Percentiles rank a stretch among this genome's conserved stretches.
phyloP scores from a whole-genome alignment of 140 eudicot species.

The Flaveria floridana region DNA sequence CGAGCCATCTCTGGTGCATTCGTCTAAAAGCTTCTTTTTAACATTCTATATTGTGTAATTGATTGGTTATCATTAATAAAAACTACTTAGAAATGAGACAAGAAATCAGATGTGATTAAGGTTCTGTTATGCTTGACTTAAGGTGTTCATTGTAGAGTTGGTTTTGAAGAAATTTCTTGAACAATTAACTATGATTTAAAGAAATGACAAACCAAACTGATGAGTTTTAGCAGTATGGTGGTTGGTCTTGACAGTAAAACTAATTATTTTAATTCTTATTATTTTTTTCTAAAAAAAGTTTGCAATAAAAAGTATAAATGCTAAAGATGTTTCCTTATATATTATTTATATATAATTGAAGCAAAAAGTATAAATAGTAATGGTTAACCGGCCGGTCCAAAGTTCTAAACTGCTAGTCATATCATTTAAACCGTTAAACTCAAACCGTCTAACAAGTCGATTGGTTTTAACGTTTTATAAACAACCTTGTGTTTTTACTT shows the following conservation, averaged over 20 bases:
- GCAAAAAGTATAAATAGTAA: not conserved
- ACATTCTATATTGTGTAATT: slow-evolving; percentile 34
- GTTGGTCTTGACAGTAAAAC: not conserved
- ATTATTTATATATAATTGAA: not conserved
- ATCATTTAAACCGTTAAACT: not conserved
- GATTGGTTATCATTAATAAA: not conserved
- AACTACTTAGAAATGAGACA: not conserved
- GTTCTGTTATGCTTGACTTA: not conserved
- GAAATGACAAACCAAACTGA: not conserved
- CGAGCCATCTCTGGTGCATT: slow-evolving; percentile 60
- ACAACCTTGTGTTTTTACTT: not conserved
- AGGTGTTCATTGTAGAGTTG: no score
- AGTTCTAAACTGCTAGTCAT: not conserved
- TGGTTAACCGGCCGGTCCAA: not conserved
- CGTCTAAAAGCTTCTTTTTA: slow-evolving; percentile 32
- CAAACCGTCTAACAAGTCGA: not conserved
- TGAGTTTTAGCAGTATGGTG: not conserved
- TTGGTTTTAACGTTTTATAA: not conserved
- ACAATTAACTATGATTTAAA: not conserved
- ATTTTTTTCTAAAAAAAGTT: no score
- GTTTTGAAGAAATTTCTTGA: not conserved
- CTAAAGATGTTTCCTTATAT: not conserved
- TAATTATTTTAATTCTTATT: no score
- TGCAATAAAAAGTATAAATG: not conserved
- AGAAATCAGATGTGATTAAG: not conserved